A percentile compares a stretch with the other conserved stretches of the same genome.
Evolutionary conservation across 345 rosid genomes (phyloP).

Genomic region (Dimocarpus longan): DNA sequence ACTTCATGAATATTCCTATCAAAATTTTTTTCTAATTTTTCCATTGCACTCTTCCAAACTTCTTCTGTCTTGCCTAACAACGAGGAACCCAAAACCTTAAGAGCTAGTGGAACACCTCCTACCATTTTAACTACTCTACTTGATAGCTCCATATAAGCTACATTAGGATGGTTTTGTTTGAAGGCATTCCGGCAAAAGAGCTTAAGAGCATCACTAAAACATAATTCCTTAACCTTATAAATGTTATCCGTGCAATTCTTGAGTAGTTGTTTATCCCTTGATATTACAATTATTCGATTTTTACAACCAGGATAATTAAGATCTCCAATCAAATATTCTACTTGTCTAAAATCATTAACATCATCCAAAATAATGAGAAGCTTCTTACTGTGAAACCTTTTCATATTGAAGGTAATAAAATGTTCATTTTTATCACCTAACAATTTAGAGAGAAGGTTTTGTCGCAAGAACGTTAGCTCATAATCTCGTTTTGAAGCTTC

Average conservation of each 20-base stretch:
- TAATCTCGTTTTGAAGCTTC: neutral
- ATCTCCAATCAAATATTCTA: too few species aligned
- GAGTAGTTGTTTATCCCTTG: slow-evolving; percentile 35
- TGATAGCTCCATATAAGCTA: slow-evolving; percentile 21
- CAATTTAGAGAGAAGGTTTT: slow-evolving; percentile 1
- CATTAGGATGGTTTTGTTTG: slow-evolving; percentile 2
- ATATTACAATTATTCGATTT: neutral
- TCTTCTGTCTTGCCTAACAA: slow-evolving; percentile 16
- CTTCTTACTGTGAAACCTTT: slow-evolving; percentile 20
- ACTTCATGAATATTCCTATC: neutral
- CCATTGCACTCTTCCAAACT: neutral
- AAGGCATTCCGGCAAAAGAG: slow-evolving; percentile 36
- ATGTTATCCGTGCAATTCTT: slow-evolving; percentile 20
- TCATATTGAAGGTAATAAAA: slow-evolving; percentile 13
- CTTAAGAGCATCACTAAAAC: slow-evolving; percentile 29
- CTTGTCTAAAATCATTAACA: too few species aligned
- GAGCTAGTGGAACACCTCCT: slow-evolving; percentile 47
- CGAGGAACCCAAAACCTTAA: slow-evolving; percentile 40
- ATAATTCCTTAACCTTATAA: neutral
- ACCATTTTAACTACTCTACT: slow-evolving; percentile 32
- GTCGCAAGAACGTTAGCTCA: neutral
- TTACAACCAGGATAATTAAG: too few species aligned
- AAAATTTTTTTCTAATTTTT: neutral
- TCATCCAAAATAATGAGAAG: neutral
- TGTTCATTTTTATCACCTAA: slow-evolving; percentile 23